Evolutionary conservation across 495 filamentous ascomycete genomes (phyloP), one percentile per base, ranked within the genome.

Genomic region (Cercophora sp.): DNA sequence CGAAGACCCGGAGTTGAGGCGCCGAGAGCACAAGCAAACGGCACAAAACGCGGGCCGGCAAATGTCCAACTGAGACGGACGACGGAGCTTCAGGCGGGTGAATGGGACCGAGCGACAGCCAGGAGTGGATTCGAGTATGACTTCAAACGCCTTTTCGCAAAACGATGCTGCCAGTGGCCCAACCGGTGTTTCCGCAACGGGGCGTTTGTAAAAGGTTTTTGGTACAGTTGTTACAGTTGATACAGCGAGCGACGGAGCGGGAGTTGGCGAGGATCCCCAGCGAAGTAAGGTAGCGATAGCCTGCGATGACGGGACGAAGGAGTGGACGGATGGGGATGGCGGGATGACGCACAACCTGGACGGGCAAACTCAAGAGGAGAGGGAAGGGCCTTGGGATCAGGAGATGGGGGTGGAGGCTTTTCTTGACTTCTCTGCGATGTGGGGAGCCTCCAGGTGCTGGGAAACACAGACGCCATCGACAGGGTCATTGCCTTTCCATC

Each of bases 41-140:
- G n/a, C n/a, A 13, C 31, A 19, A 25, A 36, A 44, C 43, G 44
- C 36, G 35, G 49, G 26, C 55, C 55, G 49, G 54, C 9, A 54
- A 18, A 35, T 36, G 15, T 20, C 26, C 18, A 58, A 45, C 47
- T 58, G 55, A 36, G 50, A 50, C 47, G 29, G 44, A 26, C 25
- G n/a, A 49, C 36, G 36, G 45, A 29, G 32, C 46, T 42, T 57
- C 50, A 58, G 51, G 56, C 56, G 56, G 56, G 19, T 58, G 56
- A 58, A 54, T 54, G 18, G 52, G 22, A 39, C 50, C 49, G 49
- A 40, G 26, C 35, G 29, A 29, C 15, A 43, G 42, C 29, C 23
- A 53, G 49, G 42, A 43, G 55, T 31, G 48, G 49, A 47, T 50
- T 56, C 41, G 26, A n/a, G 39, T 37, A 29, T 31, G 56, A 41